Evolutionary conservation across 2,329 filamentous ascomycete genomes (phyloP), one percentile per base, ranked within the genome.

Genomic region (Parascedosporium putredinis): DNA sequence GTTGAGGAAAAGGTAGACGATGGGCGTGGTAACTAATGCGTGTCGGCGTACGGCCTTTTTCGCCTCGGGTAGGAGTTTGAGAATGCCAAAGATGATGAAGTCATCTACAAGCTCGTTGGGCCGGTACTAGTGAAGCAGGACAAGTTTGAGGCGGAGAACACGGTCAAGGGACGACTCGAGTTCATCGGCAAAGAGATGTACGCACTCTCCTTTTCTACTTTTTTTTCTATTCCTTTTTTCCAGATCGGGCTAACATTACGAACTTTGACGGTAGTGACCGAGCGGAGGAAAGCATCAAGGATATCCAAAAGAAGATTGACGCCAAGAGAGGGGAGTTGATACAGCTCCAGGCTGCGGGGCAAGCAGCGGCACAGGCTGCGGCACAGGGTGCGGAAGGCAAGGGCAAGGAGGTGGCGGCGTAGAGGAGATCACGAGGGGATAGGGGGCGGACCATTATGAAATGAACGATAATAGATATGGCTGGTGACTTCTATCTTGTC

Each of bases 131-230:
- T 98, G 60, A 96, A 97, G 74, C 93, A 98, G 67, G 93, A 97
- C 51, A 90, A 87, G 66, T 71, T 80, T 2, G 93, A 98, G 64
- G 93, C 93, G 0, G 82, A 89, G 56, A 85, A 87, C 73, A 90
- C 89, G 0, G 93, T 98, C 16, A 88, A 94, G 58, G 88, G 88
- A 18, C 81, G 93, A 22, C 67, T 98, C 47, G 89, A 95, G 56
- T 97, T 91, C 62, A 98, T 98, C 56, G 78, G 83, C 56, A 88
- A 91, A 61, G 91, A 98, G 64, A 93, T 97, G 89, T 95, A 64
- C 65, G 83, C 64, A 25, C 43, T 25, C n/a, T 14, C 33, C 10
- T 40, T 18, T 50, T 23, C 16, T 42, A 8, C 40, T 48, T 23
- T 47, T 8, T 42, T 22, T 9, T 24, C 9, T 16, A 20, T 47